Evolutionary conservation across 257 asterid species (phyloP), one percentile per base, ranked within the genome.

Genomic region (Solanum paucissectum): DNA sequence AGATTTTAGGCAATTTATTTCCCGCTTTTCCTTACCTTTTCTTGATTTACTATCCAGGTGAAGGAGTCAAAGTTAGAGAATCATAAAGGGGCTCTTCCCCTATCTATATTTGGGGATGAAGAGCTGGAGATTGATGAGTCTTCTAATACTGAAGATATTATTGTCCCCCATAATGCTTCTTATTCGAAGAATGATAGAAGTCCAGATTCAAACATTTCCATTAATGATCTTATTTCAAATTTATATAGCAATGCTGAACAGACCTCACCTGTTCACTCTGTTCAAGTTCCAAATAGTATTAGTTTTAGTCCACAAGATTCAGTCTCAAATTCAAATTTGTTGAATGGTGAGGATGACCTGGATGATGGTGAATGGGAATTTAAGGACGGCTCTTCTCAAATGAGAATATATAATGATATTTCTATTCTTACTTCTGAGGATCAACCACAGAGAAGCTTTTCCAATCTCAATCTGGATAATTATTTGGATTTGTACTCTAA

Each of bases 71-170:
- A 75, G 87, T 88, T 25, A 60, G 90, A 91, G 83, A 69, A 90
- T 85, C 91, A 89, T 77, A 88, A 82, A 87, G 93, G 92, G 44
- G 92, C 95, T 16, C 89, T 95, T 87, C 95, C 95, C 46, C 91
- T 95, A 85, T 93, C 96, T 58, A 90, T 95, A 88, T 94, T 93
- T 89, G 96, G 97, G 6, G 90, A 88, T 72, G 95, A 93, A 91
- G 97, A 94, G 88, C 91, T 91, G 84, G 94, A 92, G 88, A 83
- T 34, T 68, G 93, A 90, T 87, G 91, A 86, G 86, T 91, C 91
- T 77, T 90, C 89, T 66, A 94, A 92, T 83, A 85, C 83, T 87
- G 91, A 84, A 85, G 95, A 94, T 87, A 84, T 87, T 60, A 91
- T 91, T 90, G 87, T 76, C 75, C 85, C 86, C 88, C 92, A 88